Evolutionary conservation across 2,329 filamentous ascomycete genomes (phyloP).

Genomic region (Xylaria sp.): DNA sequence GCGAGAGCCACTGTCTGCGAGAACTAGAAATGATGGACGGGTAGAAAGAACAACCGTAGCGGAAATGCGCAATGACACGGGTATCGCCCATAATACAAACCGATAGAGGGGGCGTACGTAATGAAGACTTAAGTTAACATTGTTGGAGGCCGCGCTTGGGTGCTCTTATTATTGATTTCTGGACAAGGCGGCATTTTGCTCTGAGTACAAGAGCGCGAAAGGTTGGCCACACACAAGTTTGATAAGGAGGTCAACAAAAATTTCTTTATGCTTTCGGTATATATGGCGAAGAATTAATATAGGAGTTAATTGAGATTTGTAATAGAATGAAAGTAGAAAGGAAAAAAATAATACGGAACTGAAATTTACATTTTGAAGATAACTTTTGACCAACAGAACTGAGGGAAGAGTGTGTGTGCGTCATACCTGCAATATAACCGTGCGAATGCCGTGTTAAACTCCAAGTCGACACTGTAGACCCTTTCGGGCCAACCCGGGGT

Average conservation of each 20-base stretch:
- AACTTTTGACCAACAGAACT: neutral
- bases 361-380: neutral
- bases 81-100: neutral
- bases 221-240: neutral
- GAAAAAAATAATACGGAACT: no score
- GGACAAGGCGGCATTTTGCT: neutral
- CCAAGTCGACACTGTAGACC: constrained; percentile 16
- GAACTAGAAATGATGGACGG: neutral
- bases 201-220: neutral
- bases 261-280: neutral
- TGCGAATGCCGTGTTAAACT: neutral
- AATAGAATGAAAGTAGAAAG: no score
- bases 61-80: neutral
- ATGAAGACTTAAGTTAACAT: neutral
- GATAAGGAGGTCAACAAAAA: neutral
- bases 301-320: no score
- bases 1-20: neutral
- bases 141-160: neutral
- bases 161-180: no score
- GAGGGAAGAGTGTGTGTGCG: neutral
- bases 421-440: neutral
- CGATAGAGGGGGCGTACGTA: neutral
- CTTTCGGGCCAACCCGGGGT: constrained; percentile 28
- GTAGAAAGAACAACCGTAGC: neutral
- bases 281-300: neutral